Conservation (phyloP, 768 basidiomycete genomes). For the Paxillus involutus region DNA sequence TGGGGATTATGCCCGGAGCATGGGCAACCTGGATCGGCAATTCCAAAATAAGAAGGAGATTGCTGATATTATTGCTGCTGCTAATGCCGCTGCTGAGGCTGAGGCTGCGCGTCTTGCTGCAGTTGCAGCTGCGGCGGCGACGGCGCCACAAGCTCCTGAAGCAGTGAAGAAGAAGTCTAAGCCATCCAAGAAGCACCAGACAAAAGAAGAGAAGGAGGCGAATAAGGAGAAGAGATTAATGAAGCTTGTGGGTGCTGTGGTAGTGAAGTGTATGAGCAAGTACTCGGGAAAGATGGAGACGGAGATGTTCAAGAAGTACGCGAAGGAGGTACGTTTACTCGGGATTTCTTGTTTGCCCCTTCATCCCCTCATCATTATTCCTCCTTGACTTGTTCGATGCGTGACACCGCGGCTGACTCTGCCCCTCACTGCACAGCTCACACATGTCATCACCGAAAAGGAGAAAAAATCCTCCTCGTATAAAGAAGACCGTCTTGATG, state of each 20-base stretch:
- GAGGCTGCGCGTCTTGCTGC: slow-evolving; percentile 31
- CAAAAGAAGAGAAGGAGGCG: slow-evolving; percentile 60
- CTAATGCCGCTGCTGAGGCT: slow-evolving; percentile 34
- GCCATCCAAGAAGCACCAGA: slow-evolving; percentile 38
- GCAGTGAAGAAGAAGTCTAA: slow-evolving; percentile 28
- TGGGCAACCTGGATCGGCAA: neutral
- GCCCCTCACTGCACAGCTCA: slow-evolving; percentile 53
- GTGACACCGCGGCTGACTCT: neutral
- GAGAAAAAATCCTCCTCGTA: slow-evolving; percentile 91
- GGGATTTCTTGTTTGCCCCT: neutral
- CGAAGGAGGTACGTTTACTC: slow-evolving; percentile 75
- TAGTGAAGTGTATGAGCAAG: slow-evolving; percentile 93
- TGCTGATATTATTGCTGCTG: slow-evolving; percentile 43
- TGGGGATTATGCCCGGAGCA: neutral
- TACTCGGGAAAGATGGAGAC: slow-evolving; percentile 71
- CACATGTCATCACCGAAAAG: slow-evolving; percentile 85
- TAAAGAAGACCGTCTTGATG: slow-evolving; percentile 67
- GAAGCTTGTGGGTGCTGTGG: slow-evolving; percentile 84
- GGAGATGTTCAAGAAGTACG: slow-evolving; percentile 91
- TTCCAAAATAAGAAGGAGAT: slow-evolving; percentile 27
- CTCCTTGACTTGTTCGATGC: slow-evolving; percentile 4
- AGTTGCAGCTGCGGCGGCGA: slow-evolving; percentile 11
- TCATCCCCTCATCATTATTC: neutral
- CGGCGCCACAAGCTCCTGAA: slow-evolving; percentile 11
- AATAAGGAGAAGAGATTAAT: slow-evolving; percentile 79